A percentile compares a stretch with the other conserved stretches of the same genome.
Conservation (phyloP, 2,329 filamentous ascomycete species). For the Penicillium sp. region DNA sequence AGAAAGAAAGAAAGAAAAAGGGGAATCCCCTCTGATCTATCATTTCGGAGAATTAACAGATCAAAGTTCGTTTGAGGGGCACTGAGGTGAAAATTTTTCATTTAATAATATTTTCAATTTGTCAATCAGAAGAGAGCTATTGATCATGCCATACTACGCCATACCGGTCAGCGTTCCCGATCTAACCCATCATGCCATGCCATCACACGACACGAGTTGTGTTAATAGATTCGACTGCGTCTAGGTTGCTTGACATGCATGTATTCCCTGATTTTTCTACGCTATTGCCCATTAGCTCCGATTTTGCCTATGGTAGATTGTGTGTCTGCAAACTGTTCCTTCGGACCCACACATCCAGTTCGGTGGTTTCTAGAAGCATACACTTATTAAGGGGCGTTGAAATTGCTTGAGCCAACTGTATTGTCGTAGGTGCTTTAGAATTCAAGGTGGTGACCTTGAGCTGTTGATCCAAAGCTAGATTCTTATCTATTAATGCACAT, state of each 20-base stretch:
- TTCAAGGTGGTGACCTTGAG: neutral
- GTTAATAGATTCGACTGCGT: neutral
- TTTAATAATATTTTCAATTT: neutral
- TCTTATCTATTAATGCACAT: neutral
- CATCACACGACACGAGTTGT: constrained; percentile 11
- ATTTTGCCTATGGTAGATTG: neutral
- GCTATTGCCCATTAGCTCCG: neutral
- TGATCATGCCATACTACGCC: constrained; percentile 20
- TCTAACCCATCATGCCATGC: constrained; percentile 15
- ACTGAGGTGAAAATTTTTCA: neutral
- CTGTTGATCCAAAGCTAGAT: neutral
- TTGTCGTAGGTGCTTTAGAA: neutral
- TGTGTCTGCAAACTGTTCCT: neutral
- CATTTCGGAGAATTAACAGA: neutral
- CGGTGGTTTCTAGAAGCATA: neutral
- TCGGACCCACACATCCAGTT: constrained; percentile 2
- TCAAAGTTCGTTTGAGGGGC: neutral
- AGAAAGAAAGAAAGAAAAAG: neutral
- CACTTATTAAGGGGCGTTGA: neutral
- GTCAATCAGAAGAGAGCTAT: neutral
- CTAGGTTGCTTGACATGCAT: neutral
- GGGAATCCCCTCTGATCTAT: neutral
- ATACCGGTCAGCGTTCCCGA: neutral
- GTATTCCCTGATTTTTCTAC: constrained; percentile 4
- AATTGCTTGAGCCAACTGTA: neutral